A percentile compares a stretch with the other conserved stretches of the same genome.
phyloP scores from a whole-genome alignment of 1,284 basidiomycete genomes.

The Trametes sp. region DNA sequence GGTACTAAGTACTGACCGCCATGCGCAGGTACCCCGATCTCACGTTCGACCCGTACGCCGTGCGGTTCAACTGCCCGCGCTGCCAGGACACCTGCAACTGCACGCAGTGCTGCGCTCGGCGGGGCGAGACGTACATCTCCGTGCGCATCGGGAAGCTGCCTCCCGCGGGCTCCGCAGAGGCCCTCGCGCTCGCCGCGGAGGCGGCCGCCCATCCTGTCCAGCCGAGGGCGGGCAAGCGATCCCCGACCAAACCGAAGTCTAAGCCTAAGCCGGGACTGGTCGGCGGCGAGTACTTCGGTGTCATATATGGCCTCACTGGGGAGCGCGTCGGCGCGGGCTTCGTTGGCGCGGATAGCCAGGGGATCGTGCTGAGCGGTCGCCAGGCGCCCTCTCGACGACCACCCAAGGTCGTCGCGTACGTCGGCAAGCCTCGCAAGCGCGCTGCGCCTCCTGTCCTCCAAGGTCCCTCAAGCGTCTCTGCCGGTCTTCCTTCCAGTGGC shows the following conservation, averaged over 20 bases:
- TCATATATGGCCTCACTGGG: slow-evolving; percentile 32
- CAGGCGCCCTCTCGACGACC: too few relatives aligned
- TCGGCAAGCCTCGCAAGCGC: slow-evolving; percentile 18
- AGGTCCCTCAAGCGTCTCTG: neutral
- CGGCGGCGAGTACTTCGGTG: slow-evolving; percentile 30
- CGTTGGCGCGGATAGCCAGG: slow-evolving; percentile 26
- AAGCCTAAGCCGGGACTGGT: slow-evolving; percentile 11
- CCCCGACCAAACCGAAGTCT: neutral
- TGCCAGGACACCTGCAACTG: slow-evolving; percentile 39
- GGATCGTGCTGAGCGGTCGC: slow-evolving; percentile 12
- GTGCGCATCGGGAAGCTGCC: slow-evolving; percentile 27
- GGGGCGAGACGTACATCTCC: slow-evolving; percentile 39
- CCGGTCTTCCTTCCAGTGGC: neutral
- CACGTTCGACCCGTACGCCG: slow-evolving; percentile 32
- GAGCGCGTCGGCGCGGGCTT: slow-evolving; percentile 34
- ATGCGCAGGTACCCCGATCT: slow-evolving; percentile 37
- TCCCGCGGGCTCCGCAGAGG: slow-evolving; percentile 17
- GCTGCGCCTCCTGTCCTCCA: neutral
- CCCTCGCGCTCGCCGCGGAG: slow-evolving; percentile 20
- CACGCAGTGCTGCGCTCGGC: slow-evolving; percentile 33
- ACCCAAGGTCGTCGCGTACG: slow-evolving; percentile 19
- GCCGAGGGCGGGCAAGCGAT: neutral
- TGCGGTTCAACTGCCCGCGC: slow-evolving; percentile 36
- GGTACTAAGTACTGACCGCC: neutral
- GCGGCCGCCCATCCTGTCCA: neutral